A percentile compares a stretch with the other conserved stretches of the same genome.
Conservation (phyloP, 2,329 filamentous ascomycete genomes). For the Aspergillus sp. region DNA sequence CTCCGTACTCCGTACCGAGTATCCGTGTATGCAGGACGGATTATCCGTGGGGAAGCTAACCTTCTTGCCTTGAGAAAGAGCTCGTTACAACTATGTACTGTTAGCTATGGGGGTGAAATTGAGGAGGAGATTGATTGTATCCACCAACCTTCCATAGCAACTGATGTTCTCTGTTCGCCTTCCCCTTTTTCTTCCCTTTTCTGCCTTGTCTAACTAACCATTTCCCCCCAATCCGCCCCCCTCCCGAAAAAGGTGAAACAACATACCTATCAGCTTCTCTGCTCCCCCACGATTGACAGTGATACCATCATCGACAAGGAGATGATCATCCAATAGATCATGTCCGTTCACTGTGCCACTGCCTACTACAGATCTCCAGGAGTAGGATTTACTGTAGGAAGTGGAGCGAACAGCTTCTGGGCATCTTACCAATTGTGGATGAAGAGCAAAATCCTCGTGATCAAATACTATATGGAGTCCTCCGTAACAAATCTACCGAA, state of each 20-base stretch:
- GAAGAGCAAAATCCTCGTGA: not conserved
- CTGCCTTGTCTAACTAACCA: conserved; percentile 1
- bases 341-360: conserved; percentile 7
- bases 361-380: conserved; percentile 2
- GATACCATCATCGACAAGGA: conserved; percentile 15
- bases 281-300: conserved; percentile 19
- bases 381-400: not conserved
- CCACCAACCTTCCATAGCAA: conserved; percentile 9
- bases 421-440: not conserved
- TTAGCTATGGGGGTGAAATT: not conserved
- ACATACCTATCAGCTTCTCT: conserved; percentile 8
- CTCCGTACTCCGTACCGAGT: conserved; percentile 13
- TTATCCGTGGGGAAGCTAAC: conserved; percentile 19
- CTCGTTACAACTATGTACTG: conserved; percentile 5
- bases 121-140: not conserved
- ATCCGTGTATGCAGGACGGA: conserved; percentile 14
- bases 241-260: conserved; percentile 17
- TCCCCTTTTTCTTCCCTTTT: conserved; percentile 11
- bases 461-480: not conserved
- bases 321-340: conserved; percentile 24
- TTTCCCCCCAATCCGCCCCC: not conserved
- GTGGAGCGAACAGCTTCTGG: not conserved
- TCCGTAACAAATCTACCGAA: not conserved
- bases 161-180: not conserved
- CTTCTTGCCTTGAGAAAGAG: not conserved